A percentile compares a stretch with the other conserved stretches of the same genome.
Conservation (phyloP, 2,329 filamentous ascomycete genomes). For the Geoglossum cookeanum region DNA sequence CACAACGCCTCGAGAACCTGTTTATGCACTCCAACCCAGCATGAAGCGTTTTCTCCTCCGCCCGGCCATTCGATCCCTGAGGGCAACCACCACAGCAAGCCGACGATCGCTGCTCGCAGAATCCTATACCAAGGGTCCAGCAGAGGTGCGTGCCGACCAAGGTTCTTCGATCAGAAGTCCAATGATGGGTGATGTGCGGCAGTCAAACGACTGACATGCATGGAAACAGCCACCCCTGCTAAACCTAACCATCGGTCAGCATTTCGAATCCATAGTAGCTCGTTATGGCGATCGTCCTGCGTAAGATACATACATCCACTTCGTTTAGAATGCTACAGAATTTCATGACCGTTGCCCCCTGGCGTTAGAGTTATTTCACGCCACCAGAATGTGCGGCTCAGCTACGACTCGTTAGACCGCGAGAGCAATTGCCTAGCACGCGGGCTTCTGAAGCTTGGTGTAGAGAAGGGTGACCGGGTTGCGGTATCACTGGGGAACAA, state of each 20-base stretch:
- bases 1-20: too few species aligned
- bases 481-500: slow-evolving; percentile 76
- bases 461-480: slow-evolving; percentile 66
- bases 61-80: too few species aligned
- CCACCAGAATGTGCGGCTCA: slow-evolving; percentile 45
- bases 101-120: slow-evolving; percentile 7
- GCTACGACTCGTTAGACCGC: slow-evolving; percentile 55
- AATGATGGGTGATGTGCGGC: neutral
- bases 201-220: neutral
- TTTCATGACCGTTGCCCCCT: neutral
- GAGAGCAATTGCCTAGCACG: slow-evolving; percentile 58
- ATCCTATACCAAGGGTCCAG: slow-evolving; percentile 12
- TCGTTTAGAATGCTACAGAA: neutral
- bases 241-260: slow-evolving; percentile 26
- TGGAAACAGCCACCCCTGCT: slow-evolving; percentile 23
- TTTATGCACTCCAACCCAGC: too few species aligned
- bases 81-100: too few species aligned
- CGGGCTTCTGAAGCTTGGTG: slow-evolving; percentile 49
- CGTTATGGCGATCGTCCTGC: slow-evolving; percentile 29
- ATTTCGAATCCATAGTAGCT: slow-evolving; percentile 25
- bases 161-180: neutral
- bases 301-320: slow-evolving; percentile 19
- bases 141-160: neutral
- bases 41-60: too few species aligned
- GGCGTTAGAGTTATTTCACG: slow-evolving; percentile 32